Conservation (phyloP, 140 eudicot species). For the Cichorium intybus region DNA sequence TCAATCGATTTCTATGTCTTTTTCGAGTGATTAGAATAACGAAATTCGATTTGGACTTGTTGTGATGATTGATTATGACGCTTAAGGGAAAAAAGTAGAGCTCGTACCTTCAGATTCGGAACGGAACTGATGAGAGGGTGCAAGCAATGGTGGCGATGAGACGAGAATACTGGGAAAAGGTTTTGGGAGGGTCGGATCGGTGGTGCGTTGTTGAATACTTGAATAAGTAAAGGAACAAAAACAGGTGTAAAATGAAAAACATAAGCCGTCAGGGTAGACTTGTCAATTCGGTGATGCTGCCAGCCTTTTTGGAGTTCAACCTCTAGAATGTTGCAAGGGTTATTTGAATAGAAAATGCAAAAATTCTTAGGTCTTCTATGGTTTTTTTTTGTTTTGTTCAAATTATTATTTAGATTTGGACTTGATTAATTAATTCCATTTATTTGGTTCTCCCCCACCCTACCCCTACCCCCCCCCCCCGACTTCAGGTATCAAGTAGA, state of each 20-base stretch:
- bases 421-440: no score
- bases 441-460: no score
- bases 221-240: conserved; percentile 4
- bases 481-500: no score
- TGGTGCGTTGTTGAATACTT: conserved; percentile 24
- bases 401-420: no score
- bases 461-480: no score
- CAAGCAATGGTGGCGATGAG: conserved; percentile 13
- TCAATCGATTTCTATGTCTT: background rate
- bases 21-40: background rate
- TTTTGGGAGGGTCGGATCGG: conserved; percentile 10
- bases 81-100: background rate
- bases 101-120: conserved; percentile 24
- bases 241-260: background rate
- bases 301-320: background rate
- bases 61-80: conserved; percentile 20
- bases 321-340: background rate
- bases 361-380: no score
- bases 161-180: conserved; percentile 16
- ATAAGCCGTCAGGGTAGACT: conserved; percentile 11
- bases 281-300: background rate
- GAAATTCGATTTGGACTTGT: background rate
- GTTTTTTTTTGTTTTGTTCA: no score
- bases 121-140: background rate
- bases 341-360: no score